Percentiles rank a stretch among this genome's conserved stretches.
Conservation (phyloP, 768 basidiomycete genomes). For the Serendipita indica region DNA sequence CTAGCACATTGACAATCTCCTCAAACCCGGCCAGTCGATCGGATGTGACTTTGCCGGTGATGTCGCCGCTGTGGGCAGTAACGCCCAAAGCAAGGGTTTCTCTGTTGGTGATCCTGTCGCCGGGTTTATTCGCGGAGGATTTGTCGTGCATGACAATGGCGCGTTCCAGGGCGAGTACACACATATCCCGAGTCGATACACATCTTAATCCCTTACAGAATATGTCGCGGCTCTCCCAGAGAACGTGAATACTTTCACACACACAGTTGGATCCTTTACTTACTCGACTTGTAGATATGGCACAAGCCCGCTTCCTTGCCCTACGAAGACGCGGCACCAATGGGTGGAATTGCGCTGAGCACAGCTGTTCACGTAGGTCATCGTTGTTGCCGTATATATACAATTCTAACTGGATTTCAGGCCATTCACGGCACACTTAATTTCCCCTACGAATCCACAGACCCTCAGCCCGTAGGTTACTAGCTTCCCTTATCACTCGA, state of each 20-base stretch:
- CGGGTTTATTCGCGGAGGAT: conserved; percentile 15
- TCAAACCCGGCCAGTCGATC: conserved; percentile 14
- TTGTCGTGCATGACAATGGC: conserved; percentile 13
- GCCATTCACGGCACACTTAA: conserved; percentile 14
- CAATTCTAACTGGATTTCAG: neutral
- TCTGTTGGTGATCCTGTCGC: conserved; percentile 17
- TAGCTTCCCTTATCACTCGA: neutral
- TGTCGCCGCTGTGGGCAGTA: conserved; percentile 15
- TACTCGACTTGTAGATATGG: conserved; percentile 12
- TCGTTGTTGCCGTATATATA: neutral
- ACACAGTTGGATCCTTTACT: neutral
- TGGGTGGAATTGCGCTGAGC: conserved; percentile 16
- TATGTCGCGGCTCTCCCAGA: conserved; percentile 15
- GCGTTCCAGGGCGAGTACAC: conserved; percentile 15
- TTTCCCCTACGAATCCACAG: conserved; percentile 11
- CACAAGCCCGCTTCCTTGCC: conserved; percentile 14
- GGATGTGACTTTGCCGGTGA: conserved; percentile 18
- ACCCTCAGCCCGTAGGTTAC: neutral
- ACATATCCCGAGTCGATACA: neutral
- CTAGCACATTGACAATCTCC: conserved; percentile 14
- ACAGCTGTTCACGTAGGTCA: conserved; percentile 14
- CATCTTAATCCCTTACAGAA: conserved; percentile 9
- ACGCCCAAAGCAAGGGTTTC: conserved; percentile 14
- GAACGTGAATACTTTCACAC: neutral
- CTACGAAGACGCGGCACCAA: conserved; percentile 16